Percentiles rank a stretch among this genome's conserved stretches.
Conservation (phyloP, 169 alveolate genomes). For the Amoebophrya sp. region DNA sequence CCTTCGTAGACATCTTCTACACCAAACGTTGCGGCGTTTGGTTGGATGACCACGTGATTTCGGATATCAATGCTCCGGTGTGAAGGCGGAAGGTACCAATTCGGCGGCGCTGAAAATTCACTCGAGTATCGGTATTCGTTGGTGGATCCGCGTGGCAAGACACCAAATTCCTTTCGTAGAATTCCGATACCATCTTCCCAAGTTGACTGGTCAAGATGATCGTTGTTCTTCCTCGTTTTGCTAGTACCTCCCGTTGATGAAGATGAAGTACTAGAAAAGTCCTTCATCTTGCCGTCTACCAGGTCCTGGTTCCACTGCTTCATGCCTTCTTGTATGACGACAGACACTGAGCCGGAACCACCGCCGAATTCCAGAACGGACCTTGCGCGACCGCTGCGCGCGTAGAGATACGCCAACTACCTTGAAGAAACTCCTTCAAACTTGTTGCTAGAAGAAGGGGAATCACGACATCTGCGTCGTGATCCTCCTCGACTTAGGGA, state of each 20-base stretch:
- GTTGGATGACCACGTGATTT: background rate
- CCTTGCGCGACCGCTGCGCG: background rate
- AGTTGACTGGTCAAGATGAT: background rate
- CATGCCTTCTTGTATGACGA: background rate
- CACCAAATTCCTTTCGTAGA: background rate
- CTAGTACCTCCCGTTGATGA: background rate
- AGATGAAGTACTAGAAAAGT: no score
- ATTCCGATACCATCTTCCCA: no score
- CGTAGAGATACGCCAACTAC: background rate
- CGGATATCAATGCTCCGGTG: background rate
- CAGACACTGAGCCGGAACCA: background rate
- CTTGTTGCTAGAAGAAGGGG: no score
- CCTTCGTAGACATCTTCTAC: background rate
- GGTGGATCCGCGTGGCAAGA: background rate
- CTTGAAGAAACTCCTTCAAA: no score
- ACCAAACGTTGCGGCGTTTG: background rate
- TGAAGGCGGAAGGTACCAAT: background rate
- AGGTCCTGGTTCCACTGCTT: background rate
- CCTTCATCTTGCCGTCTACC: background rate
- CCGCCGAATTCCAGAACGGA: constrained; percentile 13
- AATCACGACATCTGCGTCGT: no score
- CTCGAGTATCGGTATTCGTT: background rate
- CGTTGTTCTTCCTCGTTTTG: no score
- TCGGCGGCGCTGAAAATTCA: background rate
- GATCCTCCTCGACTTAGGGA: no score